Conservation (phyloP, 768 basidiomycete genomes). For the Filobasidium floriforme region DNA sequence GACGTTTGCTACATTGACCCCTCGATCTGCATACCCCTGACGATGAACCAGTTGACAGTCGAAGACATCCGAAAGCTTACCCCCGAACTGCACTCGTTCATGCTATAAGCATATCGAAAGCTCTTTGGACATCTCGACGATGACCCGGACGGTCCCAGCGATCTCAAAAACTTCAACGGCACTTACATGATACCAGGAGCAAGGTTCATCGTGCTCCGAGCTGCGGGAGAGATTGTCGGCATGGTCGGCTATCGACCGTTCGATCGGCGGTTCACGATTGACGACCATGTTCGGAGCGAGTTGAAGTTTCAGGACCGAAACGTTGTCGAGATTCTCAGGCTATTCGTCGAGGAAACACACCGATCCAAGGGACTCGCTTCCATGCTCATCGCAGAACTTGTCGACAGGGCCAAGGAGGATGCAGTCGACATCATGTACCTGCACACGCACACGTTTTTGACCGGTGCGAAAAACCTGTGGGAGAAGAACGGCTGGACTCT, state of each 20-base stretch:
- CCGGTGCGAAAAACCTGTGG: background rate
- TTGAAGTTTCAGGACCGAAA: background rate
- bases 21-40: too few species aligned
- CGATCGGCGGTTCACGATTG: background rate
- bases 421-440: slow-evolving; percentile 1
- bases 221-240: background rate
- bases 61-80: background rate
- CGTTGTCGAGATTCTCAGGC: background rate
- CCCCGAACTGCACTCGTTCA: background rate
- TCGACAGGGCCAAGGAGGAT: background rate
- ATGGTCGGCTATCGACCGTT: slow-evolving; percentile 8
- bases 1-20: too few species aligned
- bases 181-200: background rate
- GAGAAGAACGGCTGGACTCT: slow-evolving; percentile 3
- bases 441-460: slow-evolving; percentile 3
- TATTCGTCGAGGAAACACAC: background rate
- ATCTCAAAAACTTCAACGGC: background rate
- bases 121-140: background rate
- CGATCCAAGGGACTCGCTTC: background rate
- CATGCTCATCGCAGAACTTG: background rate
- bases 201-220: background rate
- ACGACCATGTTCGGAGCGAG: background rate
- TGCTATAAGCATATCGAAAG: background rate
- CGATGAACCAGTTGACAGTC: too few species aligned
- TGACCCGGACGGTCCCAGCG: background rate